Conservation (phyloP, 2,329 filamentous ascomycete genomes). For the Aspergillus pseudoterreus region DNA sequence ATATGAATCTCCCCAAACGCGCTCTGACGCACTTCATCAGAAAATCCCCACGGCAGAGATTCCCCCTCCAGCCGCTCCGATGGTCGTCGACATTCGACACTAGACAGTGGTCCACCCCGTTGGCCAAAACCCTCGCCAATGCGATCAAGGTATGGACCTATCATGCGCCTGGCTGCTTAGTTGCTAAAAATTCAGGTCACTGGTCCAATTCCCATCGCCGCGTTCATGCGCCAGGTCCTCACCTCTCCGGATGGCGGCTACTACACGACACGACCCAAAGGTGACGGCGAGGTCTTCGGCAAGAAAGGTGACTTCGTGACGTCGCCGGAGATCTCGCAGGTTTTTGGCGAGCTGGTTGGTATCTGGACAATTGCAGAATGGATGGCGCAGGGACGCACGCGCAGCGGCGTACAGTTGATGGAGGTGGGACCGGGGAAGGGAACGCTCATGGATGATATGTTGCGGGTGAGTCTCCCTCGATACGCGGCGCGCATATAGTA, state of each 20-base stretch:
- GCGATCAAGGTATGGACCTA: conserved; percentile 68
- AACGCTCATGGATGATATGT: conserved; percentile 94
- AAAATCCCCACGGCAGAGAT: conserved; percentile 14
- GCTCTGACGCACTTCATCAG: conserved; percentile 23
- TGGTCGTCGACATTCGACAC: conserved; percentile 33
- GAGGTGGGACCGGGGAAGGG: conserved; percentile 92
- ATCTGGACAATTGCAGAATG: conserved; percentile 96
- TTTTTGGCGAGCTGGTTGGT: conserved; percentile 91
- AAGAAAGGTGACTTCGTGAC: conserved; percentile 92
- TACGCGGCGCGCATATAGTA: neutral
- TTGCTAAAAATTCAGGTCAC: conserved; percentile 57
- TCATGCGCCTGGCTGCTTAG: neutral
- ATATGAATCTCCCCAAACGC: conserved; percentile 29
- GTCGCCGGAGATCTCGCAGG: conserved; percentile 93
- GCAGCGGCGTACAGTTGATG: conserved; percentile 76
- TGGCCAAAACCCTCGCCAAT: conserved; percentile 81
- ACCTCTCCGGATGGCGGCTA: conserved; percentile 89
- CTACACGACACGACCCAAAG: conserved; percentile 72
- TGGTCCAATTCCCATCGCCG: conserved; percentile 84
- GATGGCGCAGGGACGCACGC: conserved; percentile 80
- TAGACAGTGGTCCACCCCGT: conserved; percentile 82
- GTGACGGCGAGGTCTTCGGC: conserved; percentile 83
- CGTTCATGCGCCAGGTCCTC: conserved; percentile 98
- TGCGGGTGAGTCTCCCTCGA: conserved; percentile 60
- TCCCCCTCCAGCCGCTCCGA: conserved; percentile 20